Conservation (phyloP, 192 early-diverging fungal genomes). For the Fimicolochytrium jonesii region DNA sequence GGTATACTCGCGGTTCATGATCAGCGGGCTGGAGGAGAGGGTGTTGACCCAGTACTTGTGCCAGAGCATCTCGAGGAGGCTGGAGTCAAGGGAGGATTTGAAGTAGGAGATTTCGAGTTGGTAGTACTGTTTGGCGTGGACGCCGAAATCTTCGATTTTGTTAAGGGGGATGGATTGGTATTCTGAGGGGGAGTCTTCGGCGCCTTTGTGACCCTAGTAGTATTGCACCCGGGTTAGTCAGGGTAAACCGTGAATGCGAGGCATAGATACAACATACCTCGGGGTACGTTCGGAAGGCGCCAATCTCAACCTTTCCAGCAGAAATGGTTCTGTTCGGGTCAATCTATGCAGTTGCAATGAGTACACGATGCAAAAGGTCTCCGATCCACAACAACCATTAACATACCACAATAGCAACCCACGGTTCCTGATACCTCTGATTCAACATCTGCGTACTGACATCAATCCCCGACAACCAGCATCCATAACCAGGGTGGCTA, state of each 20-base stretch:
- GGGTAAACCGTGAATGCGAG: no score
- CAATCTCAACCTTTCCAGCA: constrained; percentile 94
- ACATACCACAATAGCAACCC: constrained; percentile 85
- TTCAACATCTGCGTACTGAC: constrained; percentile 94
- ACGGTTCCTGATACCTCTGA: constrained; percentile 93
- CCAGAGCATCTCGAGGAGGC: constrained; percentile 89
- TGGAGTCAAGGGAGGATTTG: constrained; percentile 83
- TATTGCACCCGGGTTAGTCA: no score
- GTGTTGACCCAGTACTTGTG: constrained; percentile 98
- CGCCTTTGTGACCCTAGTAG: constrained; percentile 66
- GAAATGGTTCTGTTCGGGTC: constrained; percentile 97
- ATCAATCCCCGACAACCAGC: constrained; percentile 99
- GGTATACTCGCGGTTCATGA: constrained; percentile 82
- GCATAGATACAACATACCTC: constrained; percentile 43
- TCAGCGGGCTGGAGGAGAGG: constrained; percentile 83
- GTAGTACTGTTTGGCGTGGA: constrained; percentile 89
- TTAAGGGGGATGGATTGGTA: constrained; percentile 88
- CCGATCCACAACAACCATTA: not conserved
- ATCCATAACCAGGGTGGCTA: constrained; percentile 98
- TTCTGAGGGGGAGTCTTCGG: constrained; percentile 68
- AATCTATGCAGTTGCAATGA: constrained; percentile 48
- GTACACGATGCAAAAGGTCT: not conserved
- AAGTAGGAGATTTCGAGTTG: constrained; percentile 86
- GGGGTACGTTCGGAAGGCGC: constrained; percentile 98
- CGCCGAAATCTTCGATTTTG: constrained; percentile 99